These are phyloP conservation scores for Panicum hallii DNA, from an alignment of 202 grass and related monocot species.

Conservation along the genomic window DNA sequence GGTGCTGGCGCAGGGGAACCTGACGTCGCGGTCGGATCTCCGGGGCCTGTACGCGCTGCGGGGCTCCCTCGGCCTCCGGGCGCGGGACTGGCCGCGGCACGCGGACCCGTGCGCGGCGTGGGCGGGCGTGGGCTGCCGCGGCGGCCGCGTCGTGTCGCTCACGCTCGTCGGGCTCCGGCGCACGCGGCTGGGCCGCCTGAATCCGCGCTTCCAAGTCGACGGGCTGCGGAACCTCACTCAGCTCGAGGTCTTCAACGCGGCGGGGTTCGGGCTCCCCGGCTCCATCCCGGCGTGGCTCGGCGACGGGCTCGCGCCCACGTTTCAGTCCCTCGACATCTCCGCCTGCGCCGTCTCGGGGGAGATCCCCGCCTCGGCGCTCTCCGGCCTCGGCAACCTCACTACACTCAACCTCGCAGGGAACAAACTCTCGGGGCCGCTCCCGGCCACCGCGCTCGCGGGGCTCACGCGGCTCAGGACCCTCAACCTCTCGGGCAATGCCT, in stretches of 20 bases:
- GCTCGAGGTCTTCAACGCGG: slow-evolving; percentile 71
- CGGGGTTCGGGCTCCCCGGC: slow-evolving; percentile 73
- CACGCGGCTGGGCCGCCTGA: slow-evolving; percentile 58
- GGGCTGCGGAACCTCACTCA: slow-evolving; percentile 75
- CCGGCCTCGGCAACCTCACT: slow-evolving; percentile 56
- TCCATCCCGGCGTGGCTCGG: slow-evolving; percentile 85
- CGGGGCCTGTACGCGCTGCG: slow-evolving; percentile 77
- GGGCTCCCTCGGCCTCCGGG: slow-evolving; percentile 79
- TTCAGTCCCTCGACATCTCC: slow-evolving; percentile 73
- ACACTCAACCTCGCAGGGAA: slow-evolving; percentile 79
- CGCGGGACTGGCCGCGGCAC: slow-evolving; percentile 82
- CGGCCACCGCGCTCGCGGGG: slow-evolving; percentile 50
- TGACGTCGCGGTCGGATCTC: slow-evolving; percentile 77
- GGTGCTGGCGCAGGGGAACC: slow-evolving; percentile 42
- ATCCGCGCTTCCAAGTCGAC: slow-evolving; percentile 73
- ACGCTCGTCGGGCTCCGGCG: slow-evolving; percentile 63
- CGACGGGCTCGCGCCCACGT: slow-evolving; percentile 51
- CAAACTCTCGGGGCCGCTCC: slow-evolving; percentile 61
- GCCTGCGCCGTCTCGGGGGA: slow-evolving; percentile 58
- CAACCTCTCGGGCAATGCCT: slow-evolving; percentile 74
- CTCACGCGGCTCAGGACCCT: slow-evolving; percentile 54
- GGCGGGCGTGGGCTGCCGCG: slow-evolving; percentile 68
- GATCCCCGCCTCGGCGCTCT: slow-evolving; percentile 61
- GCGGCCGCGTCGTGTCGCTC: slow-evolving; percentile 69
- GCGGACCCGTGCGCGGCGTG: slow-evolving; percentile 81